These are phyloP conservation scores for Paspalum notatum DNA, from an alignment of 176 grass and related monocot genomes.

Conservation along the genomic window DNA sequence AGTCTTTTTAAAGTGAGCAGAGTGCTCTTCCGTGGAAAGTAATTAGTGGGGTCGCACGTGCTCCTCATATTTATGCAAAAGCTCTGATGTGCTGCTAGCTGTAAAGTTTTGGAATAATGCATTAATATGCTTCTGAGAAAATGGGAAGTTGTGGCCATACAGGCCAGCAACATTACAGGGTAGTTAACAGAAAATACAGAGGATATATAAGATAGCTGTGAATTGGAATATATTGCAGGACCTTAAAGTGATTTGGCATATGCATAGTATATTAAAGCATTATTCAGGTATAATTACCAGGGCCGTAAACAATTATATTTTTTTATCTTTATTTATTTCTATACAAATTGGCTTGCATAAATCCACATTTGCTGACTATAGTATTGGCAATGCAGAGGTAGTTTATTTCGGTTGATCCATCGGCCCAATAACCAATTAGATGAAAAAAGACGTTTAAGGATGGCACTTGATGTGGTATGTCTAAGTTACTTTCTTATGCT, in stretches of 20 bases:
- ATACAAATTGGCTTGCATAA: conserved; percentile 13
- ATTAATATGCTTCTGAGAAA: conserved; percentile 1
- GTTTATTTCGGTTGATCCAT: conserved; percentile 91
- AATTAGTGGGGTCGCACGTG: background rate
- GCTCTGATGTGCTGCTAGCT: too few species aligned
- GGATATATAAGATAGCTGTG: background rate
- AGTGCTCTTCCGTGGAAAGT: conserved; percentile 8
- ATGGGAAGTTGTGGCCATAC: background rate
- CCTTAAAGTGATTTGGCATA: conserved; percentile 18
- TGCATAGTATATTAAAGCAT: background rate
- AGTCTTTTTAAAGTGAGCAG: background rate
- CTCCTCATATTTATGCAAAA: background rate
- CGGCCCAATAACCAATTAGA: conserved; percentile 89
- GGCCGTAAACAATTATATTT: conserved; percentile 10
- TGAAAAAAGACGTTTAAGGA: conserved; percentile 82
- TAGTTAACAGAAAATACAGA: conserved; percentile 19
- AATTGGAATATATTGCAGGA: background rate
- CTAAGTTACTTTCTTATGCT: conserved; percentile 18
- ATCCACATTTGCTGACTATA: conserved; percentile 31
- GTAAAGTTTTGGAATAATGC: background rate
- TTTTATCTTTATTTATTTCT: conserved; percentile 28
- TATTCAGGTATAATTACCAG: conserved; percentile 27
- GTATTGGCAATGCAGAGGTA: conserved; percentile 70
- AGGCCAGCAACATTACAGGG: background rate
- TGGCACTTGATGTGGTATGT: conserved; percentile 98